These are phyloP conservation scores for Lentinula lateritia DNA, from an alignment of 768 basidiomycete species.

Conservation along the genomic window DNA sequence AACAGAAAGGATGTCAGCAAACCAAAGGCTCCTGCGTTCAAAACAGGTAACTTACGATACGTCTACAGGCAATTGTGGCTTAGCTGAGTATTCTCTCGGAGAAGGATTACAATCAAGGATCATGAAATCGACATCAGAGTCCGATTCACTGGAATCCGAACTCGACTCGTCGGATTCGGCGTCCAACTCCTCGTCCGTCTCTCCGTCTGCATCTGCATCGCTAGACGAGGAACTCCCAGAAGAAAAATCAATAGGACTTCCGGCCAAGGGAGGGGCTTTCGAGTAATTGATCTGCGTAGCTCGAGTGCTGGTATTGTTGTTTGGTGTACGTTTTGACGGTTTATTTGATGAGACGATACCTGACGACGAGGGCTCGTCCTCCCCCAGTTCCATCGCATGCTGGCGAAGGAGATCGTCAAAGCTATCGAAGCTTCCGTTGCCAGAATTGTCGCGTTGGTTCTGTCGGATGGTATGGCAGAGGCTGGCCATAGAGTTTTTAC, in stretches of 20 bases:
- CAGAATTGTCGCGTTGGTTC: neutral
- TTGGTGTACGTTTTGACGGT: neutral
- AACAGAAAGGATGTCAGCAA: neutral
- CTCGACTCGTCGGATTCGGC: conserved; percentile 3
- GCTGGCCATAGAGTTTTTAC: conserved; percentile 1
- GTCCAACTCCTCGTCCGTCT: neutral
- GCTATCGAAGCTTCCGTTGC: neutral
- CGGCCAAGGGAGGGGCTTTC: neutral
- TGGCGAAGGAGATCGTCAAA: neutral
- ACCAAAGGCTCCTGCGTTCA: neutral
- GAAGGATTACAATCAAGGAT: neutral
- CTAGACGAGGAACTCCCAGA: neutral
- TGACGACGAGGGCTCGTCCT: neutral
- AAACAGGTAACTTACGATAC: neutral
- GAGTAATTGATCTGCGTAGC: neutral
- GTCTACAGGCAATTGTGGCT: neutral
- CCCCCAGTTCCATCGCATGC: neutral
- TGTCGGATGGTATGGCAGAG: conserved; percentile 2
- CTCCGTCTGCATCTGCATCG: neutral
- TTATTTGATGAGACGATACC: neutral
- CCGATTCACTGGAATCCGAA: conserved; percentile 14
- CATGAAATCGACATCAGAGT: conserved; percentile 17
- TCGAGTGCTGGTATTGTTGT: neutral
- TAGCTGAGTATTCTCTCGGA: neutral
- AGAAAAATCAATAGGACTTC: neutral